Evolutionary conservation across 495 filamentous ascomycete species (phyloP).

Genomic region (Echria macrotheca): DNA sequence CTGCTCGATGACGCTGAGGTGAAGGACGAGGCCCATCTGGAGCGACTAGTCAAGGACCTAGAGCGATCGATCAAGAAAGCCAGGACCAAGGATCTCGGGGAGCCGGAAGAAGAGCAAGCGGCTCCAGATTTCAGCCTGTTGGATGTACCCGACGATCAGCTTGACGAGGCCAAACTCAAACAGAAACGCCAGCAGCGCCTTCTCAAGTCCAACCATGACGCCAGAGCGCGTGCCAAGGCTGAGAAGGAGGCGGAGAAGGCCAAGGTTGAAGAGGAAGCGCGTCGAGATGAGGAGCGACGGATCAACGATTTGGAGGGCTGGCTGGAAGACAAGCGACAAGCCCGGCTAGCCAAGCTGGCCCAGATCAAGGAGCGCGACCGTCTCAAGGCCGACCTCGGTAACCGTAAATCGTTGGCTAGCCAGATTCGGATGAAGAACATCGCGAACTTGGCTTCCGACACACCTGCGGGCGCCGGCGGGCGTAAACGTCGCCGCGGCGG

Average conservation of each 20-base stretch:
- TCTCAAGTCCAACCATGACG: constrained; percentile 90
- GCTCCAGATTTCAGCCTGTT: constrained; percentile 80
- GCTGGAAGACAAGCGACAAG: constrained; percentile 72
- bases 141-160: constrained; percentile 82
- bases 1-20: constrained; percentile 85
- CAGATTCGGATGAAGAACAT: constrained; percentile 98
- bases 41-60: constrained; percentile 75
- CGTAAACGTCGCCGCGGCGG: constrained; percentile 74
- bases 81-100: constrained; percentile 85
- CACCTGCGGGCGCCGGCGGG: constrained; percentile 49
- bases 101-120: constrained; percentile 69
- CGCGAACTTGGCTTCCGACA: constrained; percentile 92
- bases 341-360: constrained; percentile 65
- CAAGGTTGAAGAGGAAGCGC: constrained; percentile 71
- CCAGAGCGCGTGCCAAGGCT: constrained; percentile 81
- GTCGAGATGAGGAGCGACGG: constrained; percentile 74
- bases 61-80: constrained; percentile 83
- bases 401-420: constrained; percentile 89
- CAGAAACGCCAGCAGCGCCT: constrained; percentile 87
- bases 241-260: constrained; percentile 92
- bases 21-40: constrained; percentile 79
- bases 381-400: constrained; percentile 85
- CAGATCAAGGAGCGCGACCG: constrained; percentile 90
- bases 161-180: constrained; percentile 85
- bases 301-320: constrained; percentile 81